Evolutionary conservation across 1,139 yeast genomes (phyloP).

Genomic region (Yamadazyma pseudoaaseri): DNA sequence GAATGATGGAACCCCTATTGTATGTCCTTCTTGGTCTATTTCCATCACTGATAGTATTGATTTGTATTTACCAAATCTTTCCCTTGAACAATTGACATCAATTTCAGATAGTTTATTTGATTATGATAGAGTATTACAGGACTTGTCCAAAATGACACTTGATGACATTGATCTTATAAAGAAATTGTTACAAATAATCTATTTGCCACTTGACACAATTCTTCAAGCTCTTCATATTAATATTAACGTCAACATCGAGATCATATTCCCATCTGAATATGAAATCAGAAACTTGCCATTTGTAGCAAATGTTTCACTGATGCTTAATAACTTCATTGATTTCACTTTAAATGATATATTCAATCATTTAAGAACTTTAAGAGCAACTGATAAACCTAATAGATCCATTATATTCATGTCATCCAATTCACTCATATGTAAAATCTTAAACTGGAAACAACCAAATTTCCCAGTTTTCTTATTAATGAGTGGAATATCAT

Average conservation of each 20-base stretch:
- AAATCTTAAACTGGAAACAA: slow-evolving; percentile 95
- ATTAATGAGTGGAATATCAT: slow-evolving; percentile 66
- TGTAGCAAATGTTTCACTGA: slow-evolving; percentile 44
- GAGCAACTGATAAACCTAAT: slow-evolving; percentile 30
- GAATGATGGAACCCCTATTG: slow-evolving; percentile 83
- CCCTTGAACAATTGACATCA: slow-evolving; percentile 41
- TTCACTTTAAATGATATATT: slow-evolving; percentile 69
- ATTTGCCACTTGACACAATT: slow-evolving; percentile 63
- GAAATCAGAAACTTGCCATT: slow-evolving; percentile 59
- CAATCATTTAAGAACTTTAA: slow-evolving; percentile 64
- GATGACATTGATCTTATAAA: slow-evolving; percentile 38
- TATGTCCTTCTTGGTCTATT: slow-evolving; percentile 70
- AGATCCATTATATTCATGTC: slow-evolving; percentile 82
- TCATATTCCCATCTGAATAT: slow-evolving; percentile 74
- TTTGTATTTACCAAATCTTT: slow-evolving; percentile 46
- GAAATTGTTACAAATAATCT: slow-evolving; percentile 41
- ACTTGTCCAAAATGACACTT: slow-evolving; percentile 37
- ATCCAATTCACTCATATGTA: slow-evolving; percentile 83
- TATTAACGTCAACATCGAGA: slow-evolving; percentile 73
- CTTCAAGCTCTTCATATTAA: slow-evolving; percentile 53
- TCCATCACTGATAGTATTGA: slow-evolving; percentile 57
- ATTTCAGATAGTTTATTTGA: slow-evolving; percentile 45
- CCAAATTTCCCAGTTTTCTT: slow-evolving; percentile 95
- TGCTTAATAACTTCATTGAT: slow-evolving; percentile 76
- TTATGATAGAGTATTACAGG: slow-evolving; percentile 41